Percentiles rank a stretch among this genome's conserved stretches.
These are phyloP conservation scores for Fraxinus velutina DNA, from an alignment of 305 asterid species.

Conservation along the genomic window DNA sequence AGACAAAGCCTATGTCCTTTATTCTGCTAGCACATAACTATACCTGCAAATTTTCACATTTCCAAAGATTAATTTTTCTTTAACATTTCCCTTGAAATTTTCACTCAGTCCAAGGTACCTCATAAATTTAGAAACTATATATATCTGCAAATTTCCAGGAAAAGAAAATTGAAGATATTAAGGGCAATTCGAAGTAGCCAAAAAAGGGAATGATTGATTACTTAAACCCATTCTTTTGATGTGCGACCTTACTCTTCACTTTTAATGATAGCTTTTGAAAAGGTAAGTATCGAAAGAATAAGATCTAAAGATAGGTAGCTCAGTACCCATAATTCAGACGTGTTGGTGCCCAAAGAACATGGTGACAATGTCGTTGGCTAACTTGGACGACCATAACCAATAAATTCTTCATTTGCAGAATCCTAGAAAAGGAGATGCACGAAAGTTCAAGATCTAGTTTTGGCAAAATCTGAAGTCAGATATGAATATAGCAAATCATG, in stretches of 20 bases:
- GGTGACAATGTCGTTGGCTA: background rate
- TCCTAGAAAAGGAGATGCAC: constrained; percentile 23
- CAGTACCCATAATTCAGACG: background rate
- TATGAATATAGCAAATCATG: background rate
- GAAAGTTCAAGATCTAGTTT: constrained; percentile 3
- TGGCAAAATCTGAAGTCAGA: background rate
- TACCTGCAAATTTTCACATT: background rate
- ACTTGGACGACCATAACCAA: constrained; percentile 14
- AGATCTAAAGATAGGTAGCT: background rate
- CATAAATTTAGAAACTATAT: background rate
- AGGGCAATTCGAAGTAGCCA: background rate
- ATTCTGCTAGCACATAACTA: background rate
- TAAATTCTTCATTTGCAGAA: constrained; percentile 19
- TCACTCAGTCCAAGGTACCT: background rate
- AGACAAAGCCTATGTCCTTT: background rate
- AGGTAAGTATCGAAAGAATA: background rate
- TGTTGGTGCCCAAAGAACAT: constrained; percentile 9
- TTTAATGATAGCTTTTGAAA: background rate
- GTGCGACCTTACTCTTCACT: background rate
- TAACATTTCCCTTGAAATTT: background rate
- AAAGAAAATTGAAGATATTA: background rate
- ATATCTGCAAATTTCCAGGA: background rate
- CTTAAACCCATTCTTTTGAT: background rate
- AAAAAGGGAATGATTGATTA: background rate
- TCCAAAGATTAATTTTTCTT: background rate